phyloP scores from a whole-genome alignment of 1,284 basidiomycete species.

The Papiliotrema flavescens region DNA sequence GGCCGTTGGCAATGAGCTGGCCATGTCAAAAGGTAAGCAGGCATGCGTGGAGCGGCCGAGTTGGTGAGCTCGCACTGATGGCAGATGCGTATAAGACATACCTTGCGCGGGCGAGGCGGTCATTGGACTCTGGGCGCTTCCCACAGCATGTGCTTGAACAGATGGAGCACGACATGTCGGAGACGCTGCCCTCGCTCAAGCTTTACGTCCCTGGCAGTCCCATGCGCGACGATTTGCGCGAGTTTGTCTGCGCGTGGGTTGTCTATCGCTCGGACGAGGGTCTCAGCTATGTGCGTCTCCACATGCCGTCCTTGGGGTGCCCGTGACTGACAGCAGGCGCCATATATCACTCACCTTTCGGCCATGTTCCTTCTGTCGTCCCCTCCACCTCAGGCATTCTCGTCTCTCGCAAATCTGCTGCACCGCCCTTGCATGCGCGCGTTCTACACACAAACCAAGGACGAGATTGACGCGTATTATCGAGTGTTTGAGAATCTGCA shows the following conservation, averaged over 20 bases:
- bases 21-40: conserved; percentile 73
- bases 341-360: conserved; percentile 57
- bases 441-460: conserved; percentile 74
- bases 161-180: conserved; percentile 75
- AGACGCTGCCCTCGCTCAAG: conserved; percentile 80
- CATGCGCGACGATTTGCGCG: conserved; percentile 78
- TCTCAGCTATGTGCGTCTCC: conserved; percentile 63
- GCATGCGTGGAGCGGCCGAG: not conserved
- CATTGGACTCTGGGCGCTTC: conserved; percentile 67
- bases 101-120: conserved; percentile 67
- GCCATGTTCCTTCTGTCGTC: conserved; percentile 89
- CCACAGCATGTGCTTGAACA: conserved; percentile 63
- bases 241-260: conserved; percentile 86
- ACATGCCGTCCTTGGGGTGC: not conserved
- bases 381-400: conserved; percentile 68
- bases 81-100: conserved; percentile 75
- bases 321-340: conserved; percentile 26
- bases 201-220: conserved; percentile 81
- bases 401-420: conserved; percentile 82
- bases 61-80: no score
- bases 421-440: conserved; percentile 79
- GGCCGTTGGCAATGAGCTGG: conserved; percentile 82
- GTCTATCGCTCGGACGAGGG: conserved; percentile 85
- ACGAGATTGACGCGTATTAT: conserved; percentile 68
- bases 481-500: conserved; percentile 47